A percentile compares a stretch with the other conserved stretches of the same genome.
Evolutionary conservation across 306 rosid species (phyloP).

Genomic region (Senna siamea): DNA sequence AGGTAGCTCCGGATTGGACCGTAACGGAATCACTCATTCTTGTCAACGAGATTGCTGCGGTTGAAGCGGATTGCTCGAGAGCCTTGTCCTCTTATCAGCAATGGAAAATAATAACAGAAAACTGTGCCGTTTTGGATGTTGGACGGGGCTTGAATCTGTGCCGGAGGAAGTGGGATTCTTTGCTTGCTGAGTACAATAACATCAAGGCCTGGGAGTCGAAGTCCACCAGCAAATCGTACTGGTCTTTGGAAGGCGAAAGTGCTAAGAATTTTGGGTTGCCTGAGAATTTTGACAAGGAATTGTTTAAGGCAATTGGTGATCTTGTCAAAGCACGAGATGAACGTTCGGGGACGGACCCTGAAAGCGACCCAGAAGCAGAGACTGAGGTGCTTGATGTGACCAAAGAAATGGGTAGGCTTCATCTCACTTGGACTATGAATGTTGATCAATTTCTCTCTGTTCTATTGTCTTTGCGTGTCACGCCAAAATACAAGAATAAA

Average conservation of each 20-base stretch:
- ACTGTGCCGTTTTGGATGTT: constrained; percentile 62
- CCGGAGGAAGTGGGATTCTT: constrained; percentile 63
- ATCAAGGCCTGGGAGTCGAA: constrained; percentile 39
- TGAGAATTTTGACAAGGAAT: constrained; percentile 53
- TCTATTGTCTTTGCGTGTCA: neutral
- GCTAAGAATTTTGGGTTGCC: constrained; percentile 54
- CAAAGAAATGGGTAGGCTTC: constrained; percentile 58
- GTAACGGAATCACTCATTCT: constrained; percentile 49
- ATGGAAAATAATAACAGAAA: constrained; percentile 61
- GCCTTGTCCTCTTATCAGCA: constrained; percentile 58
- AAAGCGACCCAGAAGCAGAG: constrained; percentile 58
- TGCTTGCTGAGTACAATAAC: constrained; percentile 35
- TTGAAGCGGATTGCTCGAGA: constrained; percentile 57
- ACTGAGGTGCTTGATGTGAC: constrained; percentile 47
- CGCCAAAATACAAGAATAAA: neutral
- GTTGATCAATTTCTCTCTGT: constrained; percentile 34
- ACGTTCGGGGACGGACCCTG: constrained; percentile 53
- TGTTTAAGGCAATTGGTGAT: constrained; percentile 52
- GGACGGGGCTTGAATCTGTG: constrained; percentile 48
- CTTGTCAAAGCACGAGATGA: constrained; percentile 51
- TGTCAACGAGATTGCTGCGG: constrained; percentile 59
- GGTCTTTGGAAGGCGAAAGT: constrained; percentile 42
- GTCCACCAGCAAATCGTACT: constrained; percentile 34
- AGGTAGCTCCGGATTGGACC: constrained; percentile 59
- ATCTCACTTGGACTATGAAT: neutral